phyloP scores from a whole-genome alignment of 805 yeast genomes.

The Lachancea lanzarotensis region DNA sequence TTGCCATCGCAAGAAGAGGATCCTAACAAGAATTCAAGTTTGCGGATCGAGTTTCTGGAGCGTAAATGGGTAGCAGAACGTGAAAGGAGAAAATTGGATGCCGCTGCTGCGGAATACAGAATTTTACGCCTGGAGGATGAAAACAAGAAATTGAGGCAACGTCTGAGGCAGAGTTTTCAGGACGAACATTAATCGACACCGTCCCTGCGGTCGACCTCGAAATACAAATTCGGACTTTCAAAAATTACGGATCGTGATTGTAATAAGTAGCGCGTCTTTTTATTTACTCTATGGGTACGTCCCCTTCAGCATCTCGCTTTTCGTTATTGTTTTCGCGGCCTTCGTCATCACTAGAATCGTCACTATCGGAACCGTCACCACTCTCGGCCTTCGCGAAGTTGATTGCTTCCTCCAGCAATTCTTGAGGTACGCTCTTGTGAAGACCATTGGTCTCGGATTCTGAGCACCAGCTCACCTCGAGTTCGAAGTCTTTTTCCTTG shows the following conservation, averaged over 20 bases:
- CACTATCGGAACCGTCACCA: conserved; percentile 24
- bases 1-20: conserved; percentile 13
- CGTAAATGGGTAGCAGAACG: conserved; percentile 65
- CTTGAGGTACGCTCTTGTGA: conserved; percentile 77
- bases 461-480: conserved; percentile 89
- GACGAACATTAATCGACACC: background rate
- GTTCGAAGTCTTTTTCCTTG: conserved; percentile 93
- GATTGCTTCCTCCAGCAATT: conserved; percentile 73
- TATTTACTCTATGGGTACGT: conserved; percentile 17
- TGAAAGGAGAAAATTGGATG: conserved; percentile 60
- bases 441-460: conserved; percentile 66
- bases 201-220: background rate
- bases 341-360: conserved; percentile 20
- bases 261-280: background rate
- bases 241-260: too few species aligned
- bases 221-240: background rate
- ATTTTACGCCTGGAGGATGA: conserved; percentile 51
- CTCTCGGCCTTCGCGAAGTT: conserved; percentile 77
- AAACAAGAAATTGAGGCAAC: conserved; percentile 27
- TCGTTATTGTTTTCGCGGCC: conserved; percentile 8
- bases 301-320: conserved; percentile 19
- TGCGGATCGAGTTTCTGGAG: conserved; percentile 56
- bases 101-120: conserved; percentile 46
- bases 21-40: conserved; percentile 24
- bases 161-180: conserved; percentile 5